These are phyloP conservation scores for Strobilomyces dryophilus DNA, from an alignment of 768 basidiomycete genomes.

Conservation along the genomic window DNA sequence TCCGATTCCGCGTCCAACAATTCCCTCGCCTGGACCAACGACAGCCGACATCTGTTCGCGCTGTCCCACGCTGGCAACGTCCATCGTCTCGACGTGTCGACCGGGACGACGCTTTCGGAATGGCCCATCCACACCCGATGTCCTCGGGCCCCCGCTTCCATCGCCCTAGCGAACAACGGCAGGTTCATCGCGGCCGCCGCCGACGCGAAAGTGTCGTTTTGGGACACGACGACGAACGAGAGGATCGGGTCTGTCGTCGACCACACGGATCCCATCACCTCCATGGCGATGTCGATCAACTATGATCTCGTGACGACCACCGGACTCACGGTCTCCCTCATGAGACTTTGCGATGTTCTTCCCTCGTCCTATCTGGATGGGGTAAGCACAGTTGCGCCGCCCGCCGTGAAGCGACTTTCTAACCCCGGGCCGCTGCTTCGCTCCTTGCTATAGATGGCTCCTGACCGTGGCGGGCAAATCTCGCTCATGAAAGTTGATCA, in stretches of 20 bases:
- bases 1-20: neutral
- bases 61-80: neutral
- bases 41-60: neutral
- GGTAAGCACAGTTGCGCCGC: neutral
- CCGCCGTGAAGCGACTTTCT: neutral
- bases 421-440: neutral
- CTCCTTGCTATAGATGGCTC: neutral
- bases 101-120: neutral
- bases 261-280: neutral
- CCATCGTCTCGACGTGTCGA: neutral
- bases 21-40: neutral
- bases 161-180: neutral
- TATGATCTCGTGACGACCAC: neutral
- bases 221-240: neutral
- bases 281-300: constrained; percentile 1
- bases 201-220: neutral
- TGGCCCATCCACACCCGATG: neutral
- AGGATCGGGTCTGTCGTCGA: neutral
- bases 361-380: neutral
- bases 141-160: neutral
- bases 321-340: neutral
- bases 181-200: neutral
- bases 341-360: neutral
- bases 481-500: neutral
- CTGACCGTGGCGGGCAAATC: neutral